Evolutionary conservation across 371 early-diverging fungal genomes (phyloP).

Genomic region (Nematocida minor): DNA sequence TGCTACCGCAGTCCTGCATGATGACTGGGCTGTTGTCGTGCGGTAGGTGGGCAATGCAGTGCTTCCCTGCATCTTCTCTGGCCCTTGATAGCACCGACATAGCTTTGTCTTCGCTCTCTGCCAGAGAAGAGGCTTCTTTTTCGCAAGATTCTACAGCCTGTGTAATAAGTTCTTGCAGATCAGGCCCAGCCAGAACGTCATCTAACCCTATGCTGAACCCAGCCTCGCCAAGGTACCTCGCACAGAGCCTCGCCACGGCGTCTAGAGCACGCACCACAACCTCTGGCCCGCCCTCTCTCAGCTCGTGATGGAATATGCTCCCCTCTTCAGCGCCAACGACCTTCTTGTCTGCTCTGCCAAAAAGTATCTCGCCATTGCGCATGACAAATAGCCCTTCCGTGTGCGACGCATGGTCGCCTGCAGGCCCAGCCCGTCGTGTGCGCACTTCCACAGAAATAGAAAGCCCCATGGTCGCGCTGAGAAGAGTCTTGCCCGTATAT

Average conservation of each 20-base stretch:
- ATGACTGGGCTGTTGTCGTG: constrained; percentile 87
- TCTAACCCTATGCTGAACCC: constrained; percentile 52
- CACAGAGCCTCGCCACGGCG: constrained; percentile 33
- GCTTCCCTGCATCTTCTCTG: constrained; percentile 86
- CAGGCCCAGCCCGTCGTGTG: not conserved
- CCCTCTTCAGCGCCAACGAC: constrained; percentile 49
- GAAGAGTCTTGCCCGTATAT: constrained; percentile 72
- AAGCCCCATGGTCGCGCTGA: constrained; percentile 57
- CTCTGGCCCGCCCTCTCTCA: constrained; percentile 12
- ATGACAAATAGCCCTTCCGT: constrained; percentile 38
- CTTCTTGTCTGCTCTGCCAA: constrained; percentile 25
- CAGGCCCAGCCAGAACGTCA: constrained; percentile 22
- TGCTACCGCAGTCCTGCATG: constrained; percentile 94
- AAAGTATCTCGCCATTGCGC: constrained; percentile 34
- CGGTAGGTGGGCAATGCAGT: constrained; percentile 83
- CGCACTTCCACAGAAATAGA: constrained; percentile 20
- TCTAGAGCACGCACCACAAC: constrained; percentile 38
- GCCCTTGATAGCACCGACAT: constrained; percentile 80
- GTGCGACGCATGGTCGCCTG: not conserved
- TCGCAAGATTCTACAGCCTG: constrained; percentile 35
- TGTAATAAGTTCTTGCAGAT: not conserved
- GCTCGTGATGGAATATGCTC: constrained; percentile 22
- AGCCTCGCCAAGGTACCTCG: constrained; percentile 43
- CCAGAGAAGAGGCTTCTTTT: constrained; percentile 17
- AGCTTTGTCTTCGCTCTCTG: constrained; percentile 66